Evolutionary conservation across 139 green algal species (phyloP), one percentile per base, ranked within the genome.

Genomic region (Closterium sp.): DNA sequence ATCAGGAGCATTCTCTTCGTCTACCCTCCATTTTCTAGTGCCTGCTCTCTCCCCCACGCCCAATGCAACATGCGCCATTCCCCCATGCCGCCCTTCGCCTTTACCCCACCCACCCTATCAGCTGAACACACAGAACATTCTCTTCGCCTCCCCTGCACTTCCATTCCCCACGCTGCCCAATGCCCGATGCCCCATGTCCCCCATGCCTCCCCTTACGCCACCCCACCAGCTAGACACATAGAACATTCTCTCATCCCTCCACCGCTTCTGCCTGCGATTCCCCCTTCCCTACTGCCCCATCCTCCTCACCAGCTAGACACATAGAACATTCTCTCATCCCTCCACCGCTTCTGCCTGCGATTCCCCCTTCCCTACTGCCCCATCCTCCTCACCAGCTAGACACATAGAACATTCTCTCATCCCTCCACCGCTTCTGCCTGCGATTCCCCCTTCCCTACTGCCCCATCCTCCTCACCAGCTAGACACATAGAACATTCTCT

Each of bases 341-440:
- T 96, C 86, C 32, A 38, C 32, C 32, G 2, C 32, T 3, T 38
- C 32, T 38, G 32, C 3, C 32, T 3, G 32, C 32, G n/a, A n/a
- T n/a, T n/a, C n/a, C n/a, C n/a, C n/a, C n/a, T n/a, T n/a, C n/a
- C n/a, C n/a, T n/a, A n/a, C n/a, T 38, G 32, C 32, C 32, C 32
- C 32, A 38, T 38, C 32, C 32, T 38, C 2, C 2, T 9, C 19
- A 27, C 27, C 92, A 94, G 92, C 93, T 99, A 0, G 97, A 99
- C 96, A 99, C 98, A 2, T 96, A 93, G 79, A 95, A 99, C 96
- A 99, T 99, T 94, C 96, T 99, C 85, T 99, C 99, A 95, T 97
- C 99, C 34, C 97, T 96, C 86, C 32, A 38, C 32, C 32, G 2
- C 32, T 3, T 38, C 32, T 38, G 32, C 3, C 32, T 3, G 32